These are phyloP conservation scores for Chalciporus sphaerocephalus DNA, from an alignment of 768 basidiomycete species.

Conservation along the genomic window DNA sequence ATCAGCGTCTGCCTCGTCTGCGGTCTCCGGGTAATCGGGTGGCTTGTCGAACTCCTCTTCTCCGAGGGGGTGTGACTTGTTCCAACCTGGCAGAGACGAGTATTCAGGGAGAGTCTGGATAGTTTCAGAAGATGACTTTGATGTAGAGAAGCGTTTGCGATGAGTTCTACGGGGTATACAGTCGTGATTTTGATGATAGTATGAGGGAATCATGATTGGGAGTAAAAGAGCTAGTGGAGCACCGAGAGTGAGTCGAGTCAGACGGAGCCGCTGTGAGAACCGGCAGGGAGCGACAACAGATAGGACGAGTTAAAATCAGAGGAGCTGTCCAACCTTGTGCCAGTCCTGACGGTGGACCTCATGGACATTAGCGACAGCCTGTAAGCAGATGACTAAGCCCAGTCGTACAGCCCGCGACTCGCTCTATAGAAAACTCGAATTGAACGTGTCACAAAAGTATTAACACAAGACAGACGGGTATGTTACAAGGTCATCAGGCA, in stretches of 20 bases:
- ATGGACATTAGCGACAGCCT: slow-evolving; percentile 1
- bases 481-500: background rate
- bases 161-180: slow-evolving; percentile 36
- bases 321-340: background rate
- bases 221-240: background rate
- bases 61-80: slow-evolving; percentile 19
- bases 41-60: slow-evolving; percentile 52
- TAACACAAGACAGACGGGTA: too few relatives aligned
- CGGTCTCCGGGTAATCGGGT: slow-evolving; percentile 73
- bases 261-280: slow-evolving; percentile 12
- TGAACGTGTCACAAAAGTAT: too few relatives aligned
- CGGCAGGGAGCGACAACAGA: slow-evolving; percentile 2
- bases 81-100: slow-evolving; percentile 36
- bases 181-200: slow-evolving; percentile 9
- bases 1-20: slow-evolving; percentile 74
- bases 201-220: slow-evolving; percentile 18
- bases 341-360: background rate
- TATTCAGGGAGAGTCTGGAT: slow-evolving; percentile 64
- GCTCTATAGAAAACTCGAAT: too few relatives aligned
- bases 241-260: slow-evolving; percentile 7
- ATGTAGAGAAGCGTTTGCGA: slow-evolving; percentile 53
- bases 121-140: slow-evolving; percentile 63
- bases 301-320: slow-evolving; percentile 7
- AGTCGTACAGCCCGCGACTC: background rate
- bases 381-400: slow-evolving; percentile 21